Conservation (phyloP, 1,284 basidiomycete species). For the Thelephora terrestris region DNA sequence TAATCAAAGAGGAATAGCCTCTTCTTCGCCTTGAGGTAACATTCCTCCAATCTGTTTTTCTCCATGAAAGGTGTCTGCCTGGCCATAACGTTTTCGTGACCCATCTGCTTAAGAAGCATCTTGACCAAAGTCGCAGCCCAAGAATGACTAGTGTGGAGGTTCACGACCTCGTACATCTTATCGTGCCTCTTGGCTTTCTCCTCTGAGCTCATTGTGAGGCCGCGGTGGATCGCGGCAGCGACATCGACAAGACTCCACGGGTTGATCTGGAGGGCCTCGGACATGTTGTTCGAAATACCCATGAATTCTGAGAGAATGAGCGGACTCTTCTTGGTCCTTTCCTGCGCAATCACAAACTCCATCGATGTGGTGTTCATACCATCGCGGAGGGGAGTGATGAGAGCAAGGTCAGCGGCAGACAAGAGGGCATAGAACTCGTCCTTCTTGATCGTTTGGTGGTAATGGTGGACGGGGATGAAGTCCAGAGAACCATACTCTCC, state of each 20-base stretch:
- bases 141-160: slow-evolving; percentile 92
- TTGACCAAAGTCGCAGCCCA: slow-evolving; percentile 91
- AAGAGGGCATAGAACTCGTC: slow-evolving; percentile 99
- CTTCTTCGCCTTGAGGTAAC: slow-evolving; percentile 70
- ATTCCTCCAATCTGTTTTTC: slow-evolving; percentile 45
- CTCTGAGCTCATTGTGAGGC: slow-evolving; percentile 69
- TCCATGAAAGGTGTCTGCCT: slow-evolving; percentile 84
- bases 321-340: slow-evolving; percentile 72
- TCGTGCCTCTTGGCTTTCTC: slow-evolving; percentile 78
- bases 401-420: slow-evolving; percentile 87
- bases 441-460: slow-evolving; percentile 95
- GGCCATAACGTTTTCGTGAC: slow-evolving; percentile 68
- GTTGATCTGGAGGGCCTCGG: slow-evolving; percentile 73
- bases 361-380: slow-evolving; percentile 99
- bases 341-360: slow-evolving; percentile 96
- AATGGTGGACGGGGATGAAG: slow-evolving; percentile 98
- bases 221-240: slow-evolving; percentile 88
- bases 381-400: slow-evolving; percentile 93
- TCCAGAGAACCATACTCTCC: slow-evolving; percentile 92
- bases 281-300: slow-evolving; percentile 88
- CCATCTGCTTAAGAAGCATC: slow-evolving; percentile 79
- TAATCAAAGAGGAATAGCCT: slow-evolving; percentile 94
- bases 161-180: slow-evolving; percentile 74
- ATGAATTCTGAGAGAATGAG: slow-evolving; percentile 96
- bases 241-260: slow-evolving; percentile 90